phyloP scores from a whole-genome alignment of 2,329 filamentous ascomycete species.

The Aspergillus puulaauensis region DNA sequence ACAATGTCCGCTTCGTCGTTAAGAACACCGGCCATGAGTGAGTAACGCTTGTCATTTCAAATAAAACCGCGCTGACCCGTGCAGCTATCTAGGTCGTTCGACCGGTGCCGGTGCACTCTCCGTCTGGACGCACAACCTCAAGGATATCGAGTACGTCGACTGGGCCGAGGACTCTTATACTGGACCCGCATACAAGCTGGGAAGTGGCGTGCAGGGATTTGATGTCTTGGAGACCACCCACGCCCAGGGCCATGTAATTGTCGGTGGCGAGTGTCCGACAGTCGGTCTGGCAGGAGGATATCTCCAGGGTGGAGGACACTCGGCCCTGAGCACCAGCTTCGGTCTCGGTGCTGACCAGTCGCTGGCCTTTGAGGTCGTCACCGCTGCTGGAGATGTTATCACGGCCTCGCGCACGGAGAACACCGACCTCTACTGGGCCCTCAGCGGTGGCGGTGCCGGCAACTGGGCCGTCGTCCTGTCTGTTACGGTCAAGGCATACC shows the following conservation, averaged over 20 bases:
- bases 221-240: slow-evolving; percentile 51
- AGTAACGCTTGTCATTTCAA: too few relatives aligned
- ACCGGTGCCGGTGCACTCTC: slow-evolving; percentile 55
- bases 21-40: slow-evolving; percentile 45
- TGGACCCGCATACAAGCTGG: slow-evolving; percentile 54
- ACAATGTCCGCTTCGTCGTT: slow-evolving; percentile 54
- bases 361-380: slow-evolving; percentile 57
- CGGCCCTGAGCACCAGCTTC: slow-evolving; percentile 52
- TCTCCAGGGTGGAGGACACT: slow-evolving; percentile 61
- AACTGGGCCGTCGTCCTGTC: slow-evolving; percentile 60
- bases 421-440: slow-evolving; percentile 62
- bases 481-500: slow-evolving; percentile 54
- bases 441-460: slow-evolving; percentile 60
- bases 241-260: slow-evolving; percentile 49
- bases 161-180: slow-evolving; percentile 46
- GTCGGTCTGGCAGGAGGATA: slow-evolving; percentile 63
- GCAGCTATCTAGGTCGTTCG: slow-evolving; percentile 53
- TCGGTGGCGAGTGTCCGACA: slow-evolving; percentile 56
- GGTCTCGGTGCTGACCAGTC: slow-evolving; percentile 63
- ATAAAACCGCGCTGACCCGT: not conserved
- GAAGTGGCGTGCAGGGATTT: slow-evolving; percentile 54
- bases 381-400: slow-evolving; percentile 48
- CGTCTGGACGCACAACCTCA: slow-evolving; percentile 36
- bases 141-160: slow-evolving; percentile 27
- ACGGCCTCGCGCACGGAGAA: slow-evolving; percentile 51